phyloP scores from a whole-genome alignment of 2,329 filamentous ascomycete species.

The Penicillium rolfsii region DNA sequence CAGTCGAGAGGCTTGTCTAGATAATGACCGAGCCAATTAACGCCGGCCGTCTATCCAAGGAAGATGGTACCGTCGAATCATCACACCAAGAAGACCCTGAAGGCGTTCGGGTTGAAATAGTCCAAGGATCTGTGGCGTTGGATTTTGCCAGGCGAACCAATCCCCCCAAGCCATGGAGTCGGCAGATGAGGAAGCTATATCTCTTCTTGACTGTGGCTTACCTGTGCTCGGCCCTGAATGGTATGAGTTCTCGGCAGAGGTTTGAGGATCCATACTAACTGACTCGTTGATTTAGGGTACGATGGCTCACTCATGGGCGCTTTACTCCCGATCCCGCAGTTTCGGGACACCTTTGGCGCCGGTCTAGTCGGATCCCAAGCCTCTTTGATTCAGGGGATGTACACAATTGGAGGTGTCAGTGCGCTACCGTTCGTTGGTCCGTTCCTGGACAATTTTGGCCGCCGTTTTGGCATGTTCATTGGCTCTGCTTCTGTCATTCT shows the following conservation, averaged over 20 bases:
- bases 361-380: neutral
- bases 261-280: neutral
- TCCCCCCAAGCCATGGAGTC: conserved; percentile 17
- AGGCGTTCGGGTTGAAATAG: conserved; percentile 14
- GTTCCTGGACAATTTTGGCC: neutral
- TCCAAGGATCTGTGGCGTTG: conserved; percentile 18
- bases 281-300: conserved; percentile 6
- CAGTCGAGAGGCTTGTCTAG: neutral
- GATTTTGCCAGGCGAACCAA: conserved; percentile 11
- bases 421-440: neutral
- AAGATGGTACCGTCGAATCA: conserved; percentile 1
- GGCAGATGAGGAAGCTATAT: conserved; percentile 14
- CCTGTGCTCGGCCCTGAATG: neutral
- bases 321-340: conserved; percentile 15
- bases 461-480: neutral
- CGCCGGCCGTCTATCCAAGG: neutral
- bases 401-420: neutral
- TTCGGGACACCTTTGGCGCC: conserved; percentile 10
- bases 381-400: neutral
- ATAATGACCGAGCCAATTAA: neutral
- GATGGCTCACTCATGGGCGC: conserved; percentile 20
- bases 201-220: neutral
- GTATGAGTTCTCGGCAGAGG: neutral
- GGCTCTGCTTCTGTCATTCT: neutral
- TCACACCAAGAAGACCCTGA: conserved; percentile 12